phyloP scores from a whole-genome alignment of 345 rosid genomes.

The Hibiscus trionum region DNA sequence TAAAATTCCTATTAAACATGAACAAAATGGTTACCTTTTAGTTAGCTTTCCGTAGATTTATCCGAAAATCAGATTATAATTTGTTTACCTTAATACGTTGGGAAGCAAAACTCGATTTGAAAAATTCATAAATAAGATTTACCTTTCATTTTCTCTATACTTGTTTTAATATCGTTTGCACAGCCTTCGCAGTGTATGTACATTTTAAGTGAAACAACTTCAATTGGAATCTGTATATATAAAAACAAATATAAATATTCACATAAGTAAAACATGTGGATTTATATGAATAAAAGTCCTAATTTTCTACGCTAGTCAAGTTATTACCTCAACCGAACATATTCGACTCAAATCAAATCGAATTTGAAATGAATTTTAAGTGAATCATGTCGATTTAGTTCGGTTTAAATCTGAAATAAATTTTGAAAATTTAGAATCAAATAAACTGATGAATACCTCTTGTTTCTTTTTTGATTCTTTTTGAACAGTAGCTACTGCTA shows the following conservation, averaged over 20 bases:
- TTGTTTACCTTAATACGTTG: too few relatives aligned
- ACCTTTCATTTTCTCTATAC: slow-evolving; percentile 49
- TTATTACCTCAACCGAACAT: not conserved
- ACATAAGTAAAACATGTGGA: not conserved
- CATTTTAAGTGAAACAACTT: slow-evolving; percentile 35
- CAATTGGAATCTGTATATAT: slow-evolving; percentile 29
- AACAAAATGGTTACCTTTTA: too few relatives aligned
- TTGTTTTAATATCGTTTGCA: slow-evolving; percentile 40
- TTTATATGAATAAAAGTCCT: not conserved
- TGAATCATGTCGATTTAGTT: too few relatives aligned
- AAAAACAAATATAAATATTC: not conserved
- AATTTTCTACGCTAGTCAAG: not conserved
- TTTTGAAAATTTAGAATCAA: too few relatives aligned
- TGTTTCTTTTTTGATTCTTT: slow-evolving; percentile 25
- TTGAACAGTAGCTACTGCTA: slow-evolving; percentile 11
- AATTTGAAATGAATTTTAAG: too few relatives aligned
- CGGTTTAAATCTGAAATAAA: too few relatives aligned
- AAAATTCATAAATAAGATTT: not conserved
- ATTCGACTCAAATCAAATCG: not conserved
- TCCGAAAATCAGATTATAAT: too few relatives aligned
- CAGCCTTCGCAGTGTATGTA: slow-evolving; percentile 69
- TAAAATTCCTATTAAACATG: slow-evolving; percentile 32
- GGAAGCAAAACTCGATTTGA: too few relatives aligned
- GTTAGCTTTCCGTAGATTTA: too few relatives aligned
- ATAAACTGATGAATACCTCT: slow-evolving; percentile 18